Conservation (phyloP, 352 stramenopile genomes). For the Phytophthora pinifolia region DNA sequence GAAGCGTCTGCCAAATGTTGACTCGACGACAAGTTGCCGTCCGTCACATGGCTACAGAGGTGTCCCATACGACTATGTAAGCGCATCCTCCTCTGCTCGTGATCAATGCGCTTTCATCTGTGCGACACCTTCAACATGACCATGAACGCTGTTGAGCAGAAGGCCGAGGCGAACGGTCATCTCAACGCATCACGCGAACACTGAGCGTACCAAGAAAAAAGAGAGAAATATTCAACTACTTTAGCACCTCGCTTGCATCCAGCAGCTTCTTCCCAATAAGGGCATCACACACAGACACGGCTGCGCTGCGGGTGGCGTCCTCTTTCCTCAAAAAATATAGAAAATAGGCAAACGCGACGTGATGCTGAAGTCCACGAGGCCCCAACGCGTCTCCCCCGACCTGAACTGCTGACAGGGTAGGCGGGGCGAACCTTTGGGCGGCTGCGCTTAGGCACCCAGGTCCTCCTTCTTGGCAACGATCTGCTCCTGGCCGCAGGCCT, state of each 20-base stretch:
- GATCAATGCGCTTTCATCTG: background rate
- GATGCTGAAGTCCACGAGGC: constrained; percentile 37
- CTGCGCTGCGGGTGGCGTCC: constrained; percentile 17
- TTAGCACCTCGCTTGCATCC: constrained; percentile 35
- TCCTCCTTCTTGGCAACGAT: constrained; percentile 98
- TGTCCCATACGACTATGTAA: background rate
- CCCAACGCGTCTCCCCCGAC: constrained; percentile 25
- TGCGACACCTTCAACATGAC: background rate
- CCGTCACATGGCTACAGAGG: constrained; percentile 19
- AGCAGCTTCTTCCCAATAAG: constrained; percentile 32
- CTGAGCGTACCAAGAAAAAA: constrained; percentile 32
- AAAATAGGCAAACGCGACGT: constrained; percentile 49
- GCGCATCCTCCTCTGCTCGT: background rate
- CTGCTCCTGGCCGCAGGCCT: constrained; percentile 97
- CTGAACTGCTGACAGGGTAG: background rate
- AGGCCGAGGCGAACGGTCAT: background rate
- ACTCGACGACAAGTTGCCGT: background rate
- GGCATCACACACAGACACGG: constrained; percentile 20
- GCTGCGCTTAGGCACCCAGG: constrained; percentile 46
- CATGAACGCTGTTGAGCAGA: no score
- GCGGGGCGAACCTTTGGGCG: constrained; percentile 16
- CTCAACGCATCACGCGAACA: background rate
- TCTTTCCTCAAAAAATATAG: constrained; percentile 46
- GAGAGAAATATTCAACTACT: constrained; percentile 43
- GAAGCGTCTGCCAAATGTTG: no score